Base-by-base conservation (phyloP, 495 filamentous ascomycete genomes). In the Hyaloscypha hepaticicola region DNA sequence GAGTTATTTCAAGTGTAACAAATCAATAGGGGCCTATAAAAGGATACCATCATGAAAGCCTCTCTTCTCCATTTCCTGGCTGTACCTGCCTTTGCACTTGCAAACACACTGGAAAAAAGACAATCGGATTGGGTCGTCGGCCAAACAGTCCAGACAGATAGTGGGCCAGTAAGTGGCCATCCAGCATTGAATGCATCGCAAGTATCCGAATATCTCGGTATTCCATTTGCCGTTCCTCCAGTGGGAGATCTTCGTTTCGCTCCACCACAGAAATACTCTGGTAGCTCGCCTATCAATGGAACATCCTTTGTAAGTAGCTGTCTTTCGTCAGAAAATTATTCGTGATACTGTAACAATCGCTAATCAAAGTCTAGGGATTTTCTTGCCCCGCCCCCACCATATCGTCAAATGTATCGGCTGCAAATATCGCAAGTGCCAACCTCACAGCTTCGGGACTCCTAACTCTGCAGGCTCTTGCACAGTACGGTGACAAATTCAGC, bases 191-290 rank as follows among this genome's bases (percentile, higher is more conserved):
- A 75, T 38, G 69, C 66, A 2, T 67, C 72, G 19, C 68, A 69
- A 34, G 80, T 83, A 14, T 66, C 72, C 9, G 80, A 84, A 69
- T 85, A 77, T 66, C 70, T 84, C 24, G 82, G 81, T 11, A 78
- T 85, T 60, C 78, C 75, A 0, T 83, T 76, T 66, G 81, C 78
- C 3, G 57, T 76, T 55, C 74, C 82, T 7, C 80, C 82, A 5
- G 72, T 78, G 7, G 79, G 77, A 29, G 66, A 74, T 29, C 72
- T 83, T 29, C 74, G 82, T 24, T 83, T 83, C 55, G 77, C 74
- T 5, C 62, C 79, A 7, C 81, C 81, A 5, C 38, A 45, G 16
- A 45, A 45, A 45, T 45, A 45, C 16, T n/a, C 67, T 14, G 56
- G 64, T 7, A 59, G 51, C 55, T 51, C 52, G 24, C 22, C n/a